Evolutionary conservation across 2,329 filamentous ascomycete species (phyloP).

Genomic region (Spiromastix sp.): DNA sequence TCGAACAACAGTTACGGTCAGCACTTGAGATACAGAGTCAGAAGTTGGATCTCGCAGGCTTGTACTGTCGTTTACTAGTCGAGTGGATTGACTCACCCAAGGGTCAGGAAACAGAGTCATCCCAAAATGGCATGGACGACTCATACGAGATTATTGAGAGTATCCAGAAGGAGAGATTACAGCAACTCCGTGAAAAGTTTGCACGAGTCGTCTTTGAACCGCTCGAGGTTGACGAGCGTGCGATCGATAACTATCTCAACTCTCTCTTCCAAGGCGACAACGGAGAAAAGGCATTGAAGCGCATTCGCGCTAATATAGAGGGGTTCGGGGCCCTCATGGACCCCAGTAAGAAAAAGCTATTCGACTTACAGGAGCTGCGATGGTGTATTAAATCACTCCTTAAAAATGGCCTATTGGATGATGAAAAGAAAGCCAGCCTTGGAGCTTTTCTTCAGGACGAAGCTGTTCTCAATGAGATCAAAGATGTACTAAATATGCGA

Average conservation of each 20-base stretch:
- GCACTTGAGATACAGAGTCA: conserved; percentile 27
- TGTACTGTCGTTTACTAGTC: conserved; percentile 29
- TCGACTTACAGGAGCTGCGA: conserved; percentile 20
- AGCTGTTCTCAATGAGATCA: conserved; percentile 32
- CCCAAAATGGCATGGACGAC: conserved; percentile 13
- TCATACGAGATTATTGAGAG: conserved; percentile 23
- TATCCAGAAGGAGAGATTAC: conserved; percentile 26
- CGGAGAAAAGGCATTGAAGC: conserved; percentile 11
- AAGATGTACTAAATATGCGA: conserved; percentile 35
- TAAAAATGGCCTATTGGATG: conserved; percentile 32
- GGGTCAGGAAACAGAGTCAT: conserved; percentile 1
- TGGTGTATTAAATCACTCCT: conserved; percentile 30
- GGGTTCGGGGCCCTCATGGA: conserved; percentile 13
- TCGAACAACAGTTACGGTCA: conserved; percentile 21
- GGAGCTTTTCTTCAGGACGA: conserved; percentile 30
- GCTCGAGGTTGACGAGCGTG: conserved; percentile 21
- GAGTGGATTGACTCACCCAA: conserved; percentile 27
- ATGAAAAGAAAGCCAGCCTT: conserved; percentile 32
- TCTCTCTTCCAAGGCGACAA: conserved; percentile 22
- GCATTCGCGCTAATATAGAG: conserved; percentile 19
- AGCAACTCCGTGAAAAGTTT: conserved; percentile 30
- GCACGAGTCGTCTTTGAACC: conserved; percentile 30
- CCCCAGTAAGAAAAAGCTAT: conserved; percentile 17
- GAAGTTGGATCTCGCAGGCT: conserved; percentile 24
- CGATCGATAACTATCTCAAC: conserved; percentile 23